Conservation (phyloP, 1,139 yeast species). For the Candida frijolesensis region DNA sequence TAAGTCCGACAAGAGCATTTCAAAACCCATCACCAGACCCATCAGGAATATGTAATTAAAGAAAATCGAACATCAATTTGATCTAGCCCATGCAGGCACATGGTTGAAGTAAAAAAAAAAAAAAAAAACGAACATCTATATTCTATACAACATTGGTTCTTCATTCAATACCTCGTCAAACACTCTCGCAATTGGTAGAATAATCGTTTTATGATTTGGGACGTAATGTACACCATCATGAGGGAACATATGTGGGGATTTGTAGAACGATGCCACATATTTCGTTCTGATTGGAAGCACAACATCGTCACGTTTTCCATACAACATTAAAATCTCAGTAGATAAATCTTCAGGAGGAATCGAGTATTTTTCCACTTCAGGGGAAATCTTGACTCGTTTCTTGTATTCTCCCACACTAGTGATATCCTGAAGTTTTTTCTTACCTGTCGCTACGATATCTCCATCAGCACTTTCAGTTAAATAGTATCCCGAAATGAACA, state of each 20-base stretch:
- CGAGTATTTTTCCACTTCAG: slow-evolving; percentile 23
- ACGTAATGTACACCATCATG: slow-evolving; percentile 46
- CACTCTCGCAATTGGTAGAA: slow-evolving; percentile 29
- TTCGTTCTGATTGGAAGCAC: slow-evolving; percentile 37
- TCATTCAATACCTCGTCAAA: slow-evolving; percentile 22
- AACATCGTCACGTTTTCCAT: slow-evolving; percentile 35
- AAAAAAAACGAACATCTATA: too few relatives aligned
- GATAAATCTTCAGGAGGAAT: slow-evolving; percentile 16
- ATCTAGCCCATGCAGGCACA: slow-evolving; percentile 5
- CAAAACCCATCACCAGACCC: not conserved
- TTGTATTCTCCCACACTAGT: slow-evolving; percentile 25
- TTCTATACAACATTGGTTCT: slow-evolving; percentile 17
- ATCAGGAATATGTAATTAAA: slow-evolving; percentile 11
- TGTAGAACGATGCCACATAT: slow-evolving; percentile 25
- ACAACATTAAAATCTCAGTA: slow-evolving; percentile 31
- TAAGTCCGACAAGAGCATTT: not conserved
- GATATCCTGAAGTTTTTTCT: slow-evolving; percentile 22
- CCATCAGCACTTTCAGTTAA: slow-evolving; percentile 42
- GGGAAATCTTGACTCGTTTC: slow-evolving; percentile 20
- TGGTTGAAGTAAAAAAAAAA: too few relatives aligned
- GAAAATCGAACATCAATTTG: slow-evolving; percentile 18
- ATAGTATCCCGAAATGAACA: slow-evolving; percentile 58
- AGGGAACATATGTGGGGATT: slow-evolving; percentile 20
- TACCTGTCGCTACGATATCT: slow-evolving; percentile 16
- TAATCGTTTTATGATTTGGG: slow-evolving; percentile 29